Conservation (phyloP, 768 basidiomycete genomes). For the Xerocomus potaroensis region DNA sequence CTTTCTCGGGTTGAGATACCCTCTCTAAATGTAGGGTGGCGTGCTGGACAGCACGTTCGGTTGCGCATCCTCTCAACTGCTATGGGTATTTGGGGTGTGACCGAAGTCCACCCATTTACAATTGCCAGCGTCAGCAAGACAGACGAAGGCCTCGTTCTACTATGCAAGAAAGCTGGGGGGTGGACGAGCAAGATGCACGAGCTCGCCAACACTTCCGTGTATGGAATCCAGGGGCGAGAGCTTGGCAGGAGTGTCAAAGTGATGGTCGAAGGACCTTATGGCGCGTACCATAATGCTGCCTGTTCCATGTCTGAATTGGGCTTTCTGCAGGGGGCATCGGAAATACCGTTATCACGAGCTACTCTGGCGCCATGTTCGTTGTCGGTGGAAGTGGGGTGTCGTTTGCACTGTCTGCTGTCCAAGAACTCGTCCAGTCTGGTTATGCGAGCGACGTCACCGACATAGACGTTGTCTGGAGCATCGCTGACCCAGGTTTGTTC, state of each 20-base stretch:
- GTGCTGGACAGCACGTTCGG: conserved; percentile 79
- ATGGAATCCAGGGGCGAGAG: conserved; percentile 27
- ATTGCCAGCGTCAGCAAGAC: conserved; percentile 60
- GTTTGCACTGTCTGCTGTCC: conserved; percentile 56
- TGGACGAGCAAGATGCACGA: conserved; percentile 63
- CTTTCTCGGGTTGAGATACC: conserved; percentile 65
- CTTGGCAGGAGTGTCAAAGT: conserved; percentile 33
- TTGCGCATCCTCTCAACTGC: conserved; percentile 56
- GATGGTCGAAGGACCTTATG: conserved; percentile 55
- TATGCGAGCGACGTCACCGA: conserved; percentile 52
- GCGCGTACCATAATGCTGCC: conserved; percentile 21
- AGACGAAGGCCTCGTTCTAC: conserved; percentile 58
- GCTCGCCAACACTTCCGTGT: conserved; percentile 36
- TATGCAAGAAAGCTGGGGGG: conserved; percentile 61
- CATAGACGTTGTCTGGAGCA: conserved; percentile 67
- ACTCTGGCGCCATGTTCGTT: conserved; percentile 62
- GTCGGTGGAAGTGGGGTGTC: conserved; percentile 78
- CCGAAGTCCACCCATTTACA: conserved; percentile 77
- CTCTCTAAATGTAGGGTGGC: conserved; percentile 66
- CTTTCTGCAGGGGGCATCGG: conserved; percentile 48
- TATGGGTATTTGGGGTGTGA: conserved; percentile 53
- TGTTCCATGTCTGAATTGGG: background rate
- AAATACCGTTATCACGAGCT: conserved; percentile 59
- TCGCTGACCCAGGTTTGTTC: conserved; percentile 49
- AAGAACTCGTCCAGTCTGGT: conserved; percentile 53